Percentiles rank a stretch among this genome's conserved stretches.
Evolutionary conservation across 352 stramenopile species (phyloP).

Genomic region (Phytophthora hybrid): DNA sequence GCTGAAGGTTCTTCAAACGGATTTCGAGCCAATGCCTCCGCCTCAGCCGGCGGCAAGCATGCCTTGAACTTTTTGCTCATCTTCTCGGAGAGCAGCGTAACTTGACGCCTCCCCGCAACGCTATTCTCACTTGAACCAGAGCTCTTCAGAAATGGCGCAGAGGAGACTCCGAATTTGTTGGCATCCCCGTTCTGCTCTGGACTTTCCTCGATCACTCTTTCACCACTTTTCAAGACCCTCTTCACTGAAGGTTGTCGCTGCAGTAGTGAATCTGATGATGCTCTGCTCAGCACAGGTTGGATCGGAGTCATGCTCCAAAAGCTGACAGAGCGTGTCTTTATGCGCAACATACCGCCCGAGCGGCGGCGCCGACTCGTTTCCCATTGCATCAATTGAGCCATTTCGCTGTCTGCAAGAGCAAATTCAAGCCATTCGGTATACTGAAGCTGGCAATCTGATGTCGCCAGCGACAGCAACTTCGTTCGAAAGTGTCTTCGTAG

Average conservation of each 20-base stretch:
- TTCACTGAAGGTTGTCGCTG: constrained; percentile 18
- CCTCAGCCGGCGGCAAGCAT: constrained; percentile 37
- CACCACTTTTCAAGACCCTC: constrained; percentile 5
- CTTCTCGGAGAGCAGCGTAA: constrained; percentile 58
- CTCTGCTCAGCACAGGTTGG: constrained; percentile 30
- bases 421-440: constrained; percentile 51
- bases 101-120: constrained; percentile 9
- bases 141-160: constrained; percentile 41
- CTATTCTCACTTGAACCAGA: constrained; percentile 1
- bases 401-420: constrained; percentile 42
- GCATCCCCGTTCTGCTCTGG: constrained; percentile 12
- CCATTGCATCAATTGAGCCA: constrained; percentile 51
- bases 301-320: constrained; percentile 38
- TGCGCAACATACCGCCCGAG: constrained; percentile 1
- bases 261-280: constrained; percentile 36
- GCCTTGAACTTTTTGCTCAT: constrained; percentile 63
- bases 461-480: constrained; percentile 48
- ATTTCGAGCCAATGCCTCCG: constrained; percentile 40
- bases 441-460: constrained; percentile 35
- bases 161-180: constrained; percentile 29
- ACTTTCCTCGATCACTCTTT: constrained; percentile 2
- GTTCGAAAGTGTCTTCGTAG: constrained; percentile 56
- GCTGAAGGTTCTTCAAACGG: constrained; percentile 43
- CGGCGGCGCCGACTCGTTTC: constrained; percentile 14
- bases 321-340: constrained; percentile 29